Evolutionary conservation across 1,284 basidiomycete genomes (phyloP), one percentile per base, ranked within the genome.

Genomic region (Pseudozyma thailandica): DNA sequence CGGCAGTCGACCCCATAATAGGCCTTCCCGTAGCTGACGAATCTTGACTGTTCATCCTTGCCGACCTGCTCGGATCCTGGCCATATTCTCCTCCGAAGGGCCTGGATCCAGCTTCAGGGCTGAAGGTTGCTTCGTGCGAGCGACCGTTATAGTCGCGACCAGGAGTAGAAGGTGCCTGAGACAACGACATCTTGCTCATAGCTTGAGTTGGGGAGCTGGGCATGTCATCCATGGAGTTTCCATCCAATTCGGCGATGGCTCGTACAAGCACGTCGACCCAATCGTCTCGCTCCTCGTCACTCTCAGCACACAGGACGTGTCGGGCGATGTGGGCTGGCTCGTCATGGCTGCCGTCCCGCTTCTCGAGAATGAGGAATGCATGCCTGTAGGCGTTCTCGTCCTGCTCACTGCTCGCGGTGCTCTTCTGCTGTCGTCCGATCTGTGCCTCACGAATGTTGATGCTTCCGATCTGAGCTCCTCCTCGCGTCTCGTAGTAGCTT

Each of bases 251-350:
- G 23, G 66, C 71, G 38, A 80, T 78, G 41, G 75, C 71, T 20
- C 75, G 60, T 5, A 79, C 92, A 38, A 98, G 89, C 70, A 93
- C 90, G 60, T 94, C 91, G 31, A 98, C 94, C 95, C 95, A 98
- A 57, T 87, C 88, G 81, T 98, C 95, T 37, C 95, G 88, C 79
- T 96, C 93, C 45, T 87, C 85, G 83, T 98, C 95, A 80, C 91
- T 97, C 84, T 96, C 93, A 0, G 95, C 95, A 78, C 95, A 98
- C 4, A 98, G 86, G 28, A 98, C 94, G 82, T 98, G 95, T 21
- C 92, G 87, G 49, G 90, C 88, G 69, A 88, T 88, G 48, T 89
- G 88, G 5, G 90, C 81, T 5, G 66, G 54, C 43, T 72, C 70
- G 15, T 62, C 60, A 38, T 58, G 45, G 44, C 39, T 62, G 5